Percentiles rank a stretch among this genome's conserved stretches.
phyloP scores from a whole-genome alignment of 129 eudicot genomes.

The Flaveria sonorensis region DNA sequence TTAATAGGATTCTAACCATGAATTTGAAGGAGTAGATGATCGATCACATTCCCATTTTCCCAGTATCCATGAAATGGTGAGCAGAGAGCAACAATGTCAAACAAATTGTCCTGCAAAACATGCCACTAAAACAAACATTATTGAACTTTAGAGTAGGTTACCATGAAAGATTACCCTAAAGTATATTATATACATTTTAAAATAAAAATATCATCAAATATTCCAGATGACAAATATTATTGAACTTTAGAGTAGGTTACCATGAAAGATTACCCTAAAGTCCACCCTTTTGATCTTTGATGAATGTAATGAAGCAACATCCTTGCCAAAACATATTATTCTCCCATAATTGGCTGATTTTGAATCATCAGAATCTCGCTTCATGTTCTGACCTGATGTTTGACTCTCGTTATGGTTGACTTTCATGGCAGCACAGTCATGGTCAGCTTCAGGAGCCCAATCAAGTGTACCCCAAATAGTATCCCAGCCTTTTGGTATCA shows the following conservation, averaged over 20 bases:
- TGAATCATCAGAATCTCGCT: conserved; percentile 21
- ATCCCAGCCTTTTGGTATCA: conserved; percentile 90
- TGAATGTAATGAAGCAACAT: conserved; percentile 54
- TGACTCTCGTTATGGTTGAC: conserved; percentile 39
- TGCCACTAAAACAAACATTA: too few relatives aligned
- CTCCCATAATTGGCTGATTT: conserved; percentile 62
- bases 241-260: neutral
- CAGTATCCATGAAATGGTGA: too few relatives aligned
- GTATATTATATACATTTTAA: conserved; percentile 31
- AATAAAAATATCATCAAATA: neutral
- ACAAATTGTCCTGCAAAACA: too few relatives aligned
- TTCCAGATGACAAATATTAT: neutral
- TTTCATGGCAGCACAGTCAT: conserved; percentile 51
- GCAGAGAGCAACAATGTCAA: too few relatives aligned
- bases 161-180: too few relatives aligned
- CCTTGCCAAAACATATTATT: conserved; percentile 77
- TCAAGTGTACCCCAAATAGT: conserved; percentile 87
- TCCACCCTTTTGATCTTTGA: conserved; percentile 66
- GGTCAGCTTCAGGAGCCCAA: conserved; percentile 82
- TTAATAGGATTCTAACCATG: too few relatives aligned
- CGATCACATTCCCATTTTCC: too few relatives aligned
- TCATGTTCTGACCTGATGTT: conserved; percentile 30
- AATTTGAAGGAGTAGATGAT: too few relatives aligned
- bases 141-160: too few relatives aligned
- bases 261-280: conserved; percentile 54